Evolutionary conservation across 2,329 filamentous ascomycete species (phyloP), one percentile per base, ranked within the genome.

Genomic region (Phoma sp.): DNA sequence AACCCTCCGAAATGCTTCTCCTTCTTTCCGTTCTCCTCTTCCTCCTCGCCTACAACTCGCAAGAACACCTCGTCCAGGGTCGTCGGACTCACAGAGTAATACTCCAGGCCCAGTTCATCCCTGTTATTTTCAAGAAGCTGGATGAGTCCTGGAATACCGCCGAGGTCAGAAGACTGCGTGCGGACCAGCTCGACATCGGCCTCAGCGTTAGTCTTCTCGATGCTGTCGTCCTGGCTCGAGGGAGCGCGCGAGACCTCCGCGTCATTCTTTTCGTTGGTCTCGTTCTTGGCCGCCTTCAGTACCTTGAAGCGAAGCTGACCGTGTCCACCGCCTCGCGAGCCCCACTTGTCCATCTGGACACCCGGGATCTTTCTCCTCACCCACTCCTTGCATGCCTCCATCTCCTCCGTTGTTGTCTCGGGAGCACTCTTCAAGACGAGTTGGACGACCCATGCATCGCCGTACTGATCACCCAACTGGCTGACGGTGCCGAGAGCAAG

Each of bases 31-130:
- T 34, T 56, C 23, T 67, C 67, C 15, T 73, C 92, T 72, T 87
- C 80, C 72, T 96, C 89, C 73, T 87, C 84, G 1, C 88, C 87
- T 0, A 96, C 92, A 69, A 97, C 95, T 21, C 83, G 84, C 72
- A 97, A 75, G 75, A 97, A 97, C 0, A 97, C 92, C 74, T 96
- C 91, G 70, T 97, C 93, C 34, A 97, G 77, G 14, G 91, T 96
- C 15, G 92, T 95, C 20, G 91, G 91, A 53, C 86, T 90, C 60
- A 96, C 91, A 42, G 89, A 92, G 75, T 93, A 97, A 74, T 96
- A 91, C 71, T 91, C 88, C 40, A 96, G 83, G 0, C 90, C 90
- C 23, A 96, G 74, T 4, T 76, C 74, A 17, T 85, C 78, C 66
- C 88, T 90, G 57, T 87, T 81, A 62, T 86, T 84, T 74, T 97